Evolutionary conservation across 169 alveolate species (phyloP).

Genomic region (Plasmodium blacklocki): DNA sequence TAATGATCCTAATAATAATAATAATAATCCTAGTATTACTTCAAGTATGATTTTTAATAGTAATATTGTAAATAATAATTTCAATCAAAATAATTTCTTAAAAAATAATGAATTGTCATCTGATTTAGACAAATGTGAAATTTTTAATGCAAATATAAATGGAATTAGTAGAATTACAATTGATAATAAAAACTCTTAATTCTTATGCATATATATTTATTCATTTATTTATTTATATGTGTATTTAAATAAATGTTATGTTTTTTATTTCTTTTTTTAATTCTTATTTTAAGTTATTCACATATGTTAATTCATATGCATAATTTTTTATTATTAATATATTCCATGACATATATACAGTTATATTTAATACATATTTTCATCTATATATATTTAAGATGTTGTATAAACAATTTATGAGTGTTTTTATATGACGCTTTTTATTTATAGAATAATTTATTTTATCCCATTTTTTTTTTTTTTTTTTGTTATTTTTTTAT

Average conservation of each 20-base stretch:
- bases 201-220: not conserved
- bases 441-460: not conserved
- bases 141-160: slow-evolving; percentile 68
- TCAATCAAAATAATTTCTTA: slow-evolving; percentile 3
- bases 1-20: not conserved
- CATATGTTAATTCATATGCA: not conserved
- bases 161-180: slow-evolving; percentile 71
- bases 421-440: too few species aligned
- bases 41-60: not conserved
- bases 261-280: too few species aligned
- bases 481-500: slow-evolving; percentile 5
- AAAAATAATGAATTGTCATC: slow-evolving; percentile 29
- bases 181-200: slow-evolving; percentile 31
- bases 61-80: not conserved
- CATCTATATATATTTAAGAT: too few species aligned
- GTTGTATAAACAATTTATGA: too few species aligned
- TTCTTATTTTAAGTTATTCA: not conserved
- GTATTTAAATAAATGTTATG: too few species aligned
- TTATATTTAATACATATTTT: not conserved
- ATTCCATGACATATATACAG: not conserved
- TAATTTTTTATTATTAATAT: not conserved
- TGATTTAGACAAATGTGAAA: slow-evolving; percentile 64
- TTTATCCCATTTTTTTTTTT: not conserved
- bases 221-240: not conserved
- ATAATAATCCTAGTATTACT: not conserved